These are phyloP conservation scores for Arthrinium phaeospermum DNA, from an alignment of 2,329 filamentous ascomycete species.

Conservation along the genomic window DNA sequence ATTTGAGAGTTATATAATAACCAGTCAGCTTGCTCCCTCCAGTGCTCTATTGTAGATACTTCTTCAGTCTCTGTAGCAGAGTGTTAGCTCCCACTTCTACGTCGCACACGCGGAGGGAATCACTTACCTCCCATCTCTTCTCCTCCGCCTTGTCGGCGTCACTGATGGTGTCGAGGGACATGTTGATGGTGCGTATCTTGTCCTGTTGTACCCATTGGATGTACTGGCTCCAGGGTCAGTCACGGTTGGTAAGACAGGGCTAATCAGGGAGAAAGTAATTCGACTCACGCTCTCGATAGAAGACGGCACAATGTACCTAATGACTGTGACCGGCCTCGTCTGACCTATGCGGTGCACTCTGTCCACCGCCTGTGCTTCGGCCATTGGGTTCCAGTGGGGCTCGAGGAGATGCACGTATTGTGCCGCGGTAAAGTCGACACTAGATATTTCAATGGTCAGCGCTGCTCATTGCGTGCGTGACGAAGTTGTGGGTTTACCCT, in stretches of 20 bases:
- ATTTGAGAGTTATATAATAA: no score
- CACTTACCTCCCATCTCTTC: no score
- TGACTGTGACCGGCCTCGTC: constrained; percentile 32
- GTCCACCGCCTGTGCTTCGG: constrained; percentile 39
- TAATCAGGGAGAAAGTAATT: background rate
- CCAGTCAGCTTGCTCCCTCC: no score
- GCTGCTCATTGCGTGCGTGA: background rate
- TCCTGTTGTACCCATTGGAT: background rate
- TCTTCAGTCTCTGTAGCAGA: no score
- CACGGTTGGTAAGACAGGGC: no score
- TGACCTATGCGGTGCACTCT: constrained; percentile 39
- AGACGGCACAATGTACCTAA: constrained; percentile 33
- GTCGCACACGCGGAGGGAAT: no score
- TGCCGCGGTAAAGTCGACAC: constrained; percentile 36
- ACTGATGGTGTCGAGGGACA: no score
- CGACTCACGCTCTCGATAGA: constrained; percentile 29
- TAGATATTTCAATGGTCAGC: background rate
- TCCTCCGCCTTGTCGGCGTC: no score
- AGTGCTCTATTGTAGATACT: no score
- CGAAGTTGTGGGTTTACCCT: constrained; percentile 30
- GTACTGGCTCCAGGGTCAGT: background rate
- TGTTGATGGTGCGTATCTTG: background rate
- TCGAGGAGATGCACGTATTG: constrained; percentile 38
- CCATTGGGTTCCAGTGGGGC: constrained; percentile 42
- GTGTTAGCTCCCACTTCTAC: no score